A percentile compares a stretch with the other conserved stretches of the same genome.
Conservation (phyloP, 2,329 filamentous ascomycete genomes). For the Colletotrichum godetiae region DNA sequence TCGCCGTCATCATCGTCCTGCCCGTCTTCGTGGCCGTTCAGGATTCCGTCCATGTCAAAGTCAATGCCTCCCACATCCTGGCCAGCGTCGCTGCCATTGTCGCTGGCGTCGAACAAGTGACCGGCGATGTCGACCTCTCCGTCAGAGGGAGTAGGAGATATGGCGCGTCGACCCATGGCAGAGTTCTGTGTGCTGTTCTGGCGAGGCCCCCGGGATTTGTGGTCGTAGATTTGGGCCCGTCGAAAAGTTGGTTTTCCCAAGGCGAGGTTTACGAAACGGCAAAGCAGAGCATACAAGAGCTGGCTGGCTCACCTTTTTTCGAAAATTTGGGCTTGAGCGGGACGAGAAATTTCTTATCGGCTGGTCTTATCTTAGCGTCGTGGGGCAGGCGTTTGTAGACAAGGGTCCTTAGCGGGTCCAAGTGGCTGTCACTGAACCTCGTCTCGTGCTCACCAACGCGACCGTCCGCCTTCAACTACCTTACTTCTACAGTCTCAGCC, state of each 20-base stretch:
- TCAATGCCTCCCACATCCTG: slow-evolving; percentile 54
- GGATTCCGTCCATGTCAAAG: slow-evolving; percentile 70
- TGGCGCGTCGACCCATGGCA: slow-evolving; percentile 76
- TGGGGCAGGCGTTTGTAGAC: slow-evolving; percentile 7
- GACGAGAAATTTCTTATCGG: slow-evolving; percentile 37
- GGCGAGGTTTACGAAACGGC: slow-evolving; percentile 17
- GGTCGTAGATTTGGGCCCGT: slow-evolving; percentile 11
- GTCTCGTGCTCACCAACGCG: slow-evolving; percentile 18
- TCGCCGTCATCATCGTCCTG: slow-evolving; percentile 74
- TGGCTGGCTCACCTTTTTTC: slow-evolving; percentile 10
- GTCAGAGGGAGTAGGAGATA: slow-evolving; percentile 87
- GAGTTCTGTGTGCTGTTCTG: background rate
- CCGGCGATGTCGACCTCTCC: slow-evolving; percentile 91
- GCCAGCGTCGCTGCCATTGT: slow-evolving; percentile 55
- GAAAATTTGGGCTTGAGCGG: slow-evolving; percentile 33
- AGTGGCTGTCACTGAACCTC: slow-evolving; percentile 18
- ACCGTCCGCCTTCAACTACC: background rate
- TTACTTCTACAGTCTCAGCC: background rate
- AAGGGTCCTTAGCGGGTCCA: slow-evolving; percentile 9
- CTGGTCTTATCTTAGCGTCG: slow-evolving; percentile 32
- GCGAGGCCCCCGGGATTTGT: background rate
- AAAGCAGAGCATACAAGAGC: slow-evolving; percentile 10
- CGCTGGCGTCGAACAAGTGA: slow-evolving; percentile 70
- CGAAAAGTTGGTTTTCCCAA: background rate
- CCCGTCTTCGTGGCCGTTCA: slow-evolving; percentile 66